phyloP scores from a whole-genome alignment of 495 filamentous ascomycete genomes.

The Lichenothelia convexa region DNA sequence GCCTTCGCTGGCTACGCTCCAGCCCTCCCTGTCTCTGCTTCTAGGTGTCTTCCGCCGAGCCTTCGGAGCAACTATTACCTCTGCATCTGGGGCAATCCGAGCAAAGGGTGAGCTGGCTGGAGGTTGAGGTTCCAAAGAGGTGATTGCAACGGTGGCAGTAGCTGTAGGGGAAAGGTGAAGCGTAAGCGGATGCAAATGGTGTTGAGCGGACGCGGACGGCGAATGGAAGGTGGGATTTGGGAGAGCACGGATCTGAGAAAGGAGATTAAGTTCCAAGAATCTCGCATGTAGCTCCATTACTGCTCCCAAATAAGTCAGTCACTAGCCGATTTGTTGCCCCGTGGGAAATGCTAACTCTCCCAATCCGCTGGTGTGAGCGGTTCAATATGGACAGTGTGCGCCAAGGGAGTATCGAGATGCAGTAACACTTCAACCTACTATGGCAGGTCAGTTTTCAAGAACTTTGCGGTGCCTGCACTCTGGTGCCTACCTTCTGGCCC shows the following conservation, averaged over 20 bases:
- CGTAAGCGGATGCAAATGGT: constrained; percentile 58
- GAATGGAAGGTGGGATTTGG: constrained; percentile 59
- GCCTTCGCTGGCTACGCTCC: constrained; percentile 52
- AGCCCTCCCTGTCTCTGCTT: constrained; percentile 36
- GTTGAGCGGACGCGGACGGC: constrained; percentile 23
- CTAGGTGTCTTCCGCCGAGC: constrained; percentile 40
- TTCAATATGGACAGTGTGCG: constrained; percentile 88
- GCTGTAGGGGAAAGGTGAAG: constrained; percentile 91
- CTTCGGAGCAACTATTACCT: constrained; percentile 94
- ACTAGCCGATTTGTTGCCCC: neutral
- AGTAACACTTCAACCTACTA: constrained; percentile 43
- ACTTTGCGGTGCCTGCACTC: neutral
- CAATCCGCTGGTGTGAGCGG: constrained; percentile 87
- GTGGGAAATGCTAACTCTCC: constrained; percentile 42
- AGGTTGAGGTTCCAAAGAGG: constrained; percentile 56
- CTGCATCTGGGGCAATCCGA: constrained; percentile 81
- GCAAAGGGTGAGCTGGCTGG: constrained; percentile 57
- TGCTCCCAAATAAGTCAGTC: constrained; percentile 11
- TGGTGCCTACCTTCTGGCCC: constrained; percentile 53
- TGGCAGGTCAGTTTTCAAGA: constrained; percentile 1
- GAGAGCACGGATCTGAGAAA: constrained; percentile 81
- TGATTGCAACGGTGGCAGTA: constrained; percentile 75
- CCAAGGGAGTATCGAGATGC: constrained; percentile 76
- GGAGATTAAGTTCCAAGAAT: constrained; percentile 82
- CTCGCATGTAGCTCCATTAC: constrained; percentile 93